A percentile compares a stretch with the other conserved stretches of the same genome.
phyloP scores from a whole-genome alignment of 306 rosid genomes.

The Cucurbita argyrosperma region DNA sequence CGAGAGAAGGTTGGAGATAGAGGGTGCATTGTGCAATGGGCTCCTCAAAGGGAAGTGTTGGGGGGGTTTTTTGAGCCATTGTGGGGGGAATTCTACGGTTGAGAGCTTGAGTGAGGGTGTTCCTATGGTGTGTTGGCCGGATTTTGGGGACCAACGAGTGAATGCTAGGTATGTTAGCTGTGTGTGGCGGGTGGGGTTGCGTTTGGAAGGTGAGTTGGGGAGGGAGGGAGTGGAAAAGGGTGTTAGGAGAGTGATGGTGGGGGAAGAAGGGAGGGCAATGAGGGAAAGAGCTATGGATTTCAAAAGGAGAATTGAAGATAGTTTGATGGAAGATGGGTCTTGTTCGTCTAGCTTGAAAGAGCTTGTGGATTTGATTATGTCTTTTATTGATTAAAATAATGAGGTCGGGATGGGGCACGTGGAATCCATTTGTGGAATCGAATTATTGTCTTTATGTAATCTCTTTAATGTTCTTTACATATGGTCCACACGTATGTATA shows the following conservation, averaged over 20 bases:
- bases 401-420: too few species aligned
- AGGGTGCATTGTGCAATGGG: constrained; percentile 35
- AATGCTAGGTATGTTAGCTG: constrained; percentile 17
- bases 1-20: constrained; percentile 6
- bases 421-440: too few species aligned
- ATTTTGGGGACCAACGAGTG: constrained; percentile 10
- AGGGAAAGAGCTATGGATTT: constrained; percentile 9
- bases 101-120: constrained; percentile 18
- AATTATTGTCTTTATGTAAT: too few species aligned
- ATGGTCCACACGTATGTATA: too few species aligned
- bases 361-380: constrained; percentile 3
- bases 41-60: constrained; percentile 41
- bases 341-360: constrained; percentile 7
- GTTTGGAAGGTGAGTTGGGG: constrained; percentile 7
- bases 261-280: constrained; percentile 11
- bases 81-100: constrained; percentile 26
- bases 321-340: constrained; percentile 14
- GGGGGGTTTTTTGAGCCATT: constrained; percentile 41
- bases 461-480: too few species aligned
- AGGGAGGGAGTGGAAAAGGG: constrained; percentile 13
- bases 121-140: constrained; percentile 20
- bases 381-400: background rate
- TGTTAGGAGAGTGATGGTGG: constrained; percentile 7
- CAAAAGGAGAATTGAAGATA: constrained; percentile 9
- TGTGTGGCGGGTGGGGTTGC: constrained; percentile 19